Evolutionary conservation across 2,329 filamentous ascomycete species (phyloP).

Genomic region (Tolypocladium capitatum): DNA sequence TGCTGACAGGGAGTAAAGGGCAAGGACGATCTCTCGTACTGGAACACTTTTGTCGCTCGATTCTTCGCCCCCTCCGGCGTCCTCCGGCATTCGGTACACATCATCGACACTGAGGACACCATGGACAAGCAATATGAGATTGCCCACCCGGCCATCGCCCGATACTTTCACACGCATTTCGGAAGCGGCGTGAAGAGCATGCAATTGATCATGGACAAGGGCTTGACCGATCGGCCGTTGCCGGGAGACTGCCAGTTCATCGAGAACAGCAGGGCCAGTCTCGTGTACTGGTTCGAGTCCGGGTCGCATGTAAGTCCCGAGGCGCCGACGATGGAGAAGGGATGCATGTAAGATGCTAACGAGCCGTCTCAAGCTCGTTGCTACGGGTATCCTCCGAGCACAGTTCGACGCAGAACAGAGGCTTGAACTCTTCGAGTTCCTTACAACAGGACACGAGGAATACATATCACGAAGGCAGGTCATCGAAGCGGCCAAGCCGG

Average conservation of each 20-base stretch:
- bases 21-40: slow-evolving; percentile 59
- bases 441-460: slow-evolving; percentile 65
- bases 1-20: slow-evolving; percentile 37
- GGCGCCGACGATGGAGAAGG: neutral
- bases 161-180: slow-evolving; percentile 85
- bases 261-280: slow-evolving; percentile 61
- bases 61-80: slow-evolving; percentile 73
- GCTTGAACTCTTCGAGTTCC: slow-evolving; percentile 76
- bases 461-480: slow-evolving; percentile 61
- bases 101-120: slow-evolving; percentile 40
- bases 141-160: slow-evolving; percentile 62
- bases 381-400: slow-evolving; percentile 62
- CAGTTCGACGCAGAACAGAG: slow-evolving; percentile 69
- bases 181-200: slow-evolving; percentile 75
- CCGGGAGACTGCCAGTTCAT: slow-evolving; percentile 58
- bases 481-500: slow-evolving; percentile 46
- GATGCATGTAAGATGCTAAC: slow-evolving; percentile 11
- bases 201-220: slow-evolving; percentile 69
- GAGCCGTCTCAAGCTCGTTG: slow-evolving; percentile 47
- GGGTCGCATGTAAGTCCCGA: slow-evolving; percentile 57
- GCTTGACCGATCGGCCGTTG: slow-evolving; percentile 39
- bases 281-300: slow-evolving; percentile 82
- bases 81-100: slow-evolving; percentile 58
- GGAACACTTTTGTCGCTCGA: slow-evolving; percentile 64
- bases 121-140: slow-evolving; percentile 78